These are phyloP conservation scores for Iris macrosiphon DNA, from an alignment of 106 monocot genomes.

Conservation along the genomic window DNA sequence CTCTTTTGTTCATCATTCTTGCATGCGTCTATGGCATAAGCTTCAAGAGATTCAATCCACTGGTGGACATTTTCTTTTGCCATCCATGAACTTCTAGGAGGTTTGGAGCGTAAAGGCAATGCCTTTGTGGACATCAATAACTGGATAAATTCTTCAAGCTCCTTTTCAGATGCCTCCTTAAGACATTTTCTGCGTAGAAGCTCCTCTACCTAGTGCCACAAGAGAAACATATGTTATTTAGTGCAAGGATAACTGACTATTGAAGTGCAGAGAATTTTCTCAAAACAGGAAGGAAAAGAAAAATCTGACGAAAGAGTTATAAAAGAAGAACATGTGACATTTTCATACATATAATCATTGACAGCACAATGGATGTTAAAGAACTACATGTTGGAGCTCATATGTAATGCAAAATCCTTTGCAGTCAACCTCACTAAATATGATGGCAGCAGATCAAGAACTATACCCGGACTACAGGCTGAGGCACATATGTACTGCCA, in stretches of 20 bases:
- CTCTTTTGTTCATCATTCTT: conserved; percentile 73
- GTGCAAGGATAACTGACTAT: background rate
- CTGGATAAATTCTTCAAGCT: conserved; percentile 72
- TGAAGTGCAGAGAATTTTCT: no score
- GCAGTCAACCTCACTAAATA: no score
- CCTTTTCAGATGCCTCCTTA: conserved; percentile 72
- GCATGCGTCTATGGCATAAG: conserved; percentile 74
- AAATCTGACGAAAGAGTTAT: no score
- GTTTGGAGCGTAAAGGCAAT: conserved; percentile 45
- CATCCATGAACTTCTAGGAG: conserved; percentile 69
- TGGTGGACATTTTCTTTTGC: conserved; percentile 36
- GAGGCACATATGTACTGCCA: no score
- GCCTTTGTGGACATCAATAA: conserved; percentile 56
- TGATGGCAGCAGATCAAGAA: no score
- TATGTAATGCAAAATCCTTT: no score
- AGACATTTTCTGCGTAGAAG: conserved; percentile 44
- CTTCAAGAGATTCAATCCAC: conserved; percentile 67
- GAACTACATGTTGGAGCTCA: no score
- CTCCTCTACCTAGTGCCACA: conserved; percentile 71
- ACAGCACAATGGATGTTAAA: no score
- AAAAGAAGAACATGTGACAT: no score
- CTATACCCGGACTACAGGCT: no score
- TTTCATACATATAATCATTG: no score
- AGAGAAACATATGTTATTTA: background rate
- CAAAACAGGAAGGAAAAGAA: no score